Conservation (phyloP, 495 filamentous ascomycete species). For the Symbiotaphrina buchneri region DNA sequence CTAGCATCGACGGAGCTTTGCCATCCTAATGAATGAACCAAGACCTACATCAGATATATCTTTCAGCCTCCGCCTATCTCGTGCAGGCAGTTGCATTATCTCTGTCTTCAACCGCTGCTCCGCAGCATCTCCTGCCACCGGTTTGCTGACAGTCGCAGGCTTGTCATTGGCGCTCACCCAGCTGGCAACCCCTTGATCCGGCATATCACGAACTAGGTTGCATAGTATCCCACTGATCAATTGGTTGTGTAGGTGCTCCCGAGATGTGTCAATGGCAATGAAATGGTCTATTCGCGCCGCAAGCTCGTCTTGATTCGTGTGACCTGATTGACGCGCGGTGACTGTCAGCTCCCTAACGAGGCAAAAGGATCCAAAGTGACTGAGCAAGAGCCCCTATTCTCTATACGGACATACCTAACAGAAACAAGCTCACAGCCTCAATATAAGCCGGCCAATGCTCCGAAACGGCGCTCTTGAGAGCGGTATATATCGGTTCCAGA, state of each 20-base stretch:
- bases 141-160: conserved; percentile 56
- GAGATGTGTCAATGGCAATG: conserved; percentile 43
- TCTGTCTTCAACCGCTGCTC: conserved; percentile 82
- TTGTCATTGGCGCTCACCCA: conserved; percentile 97
- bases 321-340: too few species aligned
- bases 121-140: conserved; percentile 65
- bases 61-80: conserved; percentile 76
- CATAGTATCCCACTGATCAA: conserved; percentile 66
- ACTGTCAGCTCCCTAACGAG: too few species aligned
- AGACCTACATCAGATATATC: conserved; percentile 36
- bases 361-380: too few species aligned
- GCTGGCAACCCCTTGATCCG: conserved; percentile 74
- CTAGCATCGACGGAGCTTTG: too few species aligned
- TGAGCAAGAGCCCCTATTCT: too few species aligned
- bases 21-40: conserved; percentile 3
- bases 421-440: conserved; percentile 53
- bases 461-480: conserved; percentile 56
- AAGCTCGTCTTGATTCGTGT: conserved; percentile 70
- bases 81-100: conserved; percentile 73
- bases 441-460: conserved; percentile 85
- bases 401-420: conserved; percentile 67
- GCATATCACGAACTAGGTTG: conserved; percentile 72
- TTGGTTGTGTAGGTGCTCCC: conserved; percentile 74
- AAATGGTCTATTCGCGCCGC: conserved; percentile 51
- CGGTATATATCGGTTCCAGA: conserved; percentile 70